A percentile compares a stretch with the other conserved stretches of the same genome.
Conservation (phyloP, 225 moss, liverwort and hornwort species). For the Neckera pumila region DNA sequence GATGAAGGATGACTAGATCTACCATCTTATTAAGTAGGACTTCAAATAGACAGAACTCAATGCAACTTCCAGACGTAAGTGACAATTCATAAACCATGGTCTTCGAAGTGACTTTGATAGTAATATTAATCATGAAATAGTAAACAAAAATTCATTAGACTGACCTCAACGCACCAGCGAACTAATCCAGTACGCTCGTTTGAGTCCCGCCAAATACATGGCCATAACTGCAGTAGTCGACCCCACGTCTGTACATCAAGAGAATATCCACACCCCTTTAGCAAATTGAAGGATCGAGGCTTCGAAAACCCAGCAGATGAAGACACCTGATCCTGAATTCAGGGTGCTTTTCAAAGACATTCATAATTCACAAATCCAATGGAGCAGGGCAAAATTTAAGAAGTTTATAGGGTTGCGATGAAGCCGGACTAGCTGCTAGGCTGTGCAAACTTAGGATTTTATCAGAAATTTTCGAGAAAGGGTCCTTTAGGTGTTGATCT, state of each 20-base stretch:
- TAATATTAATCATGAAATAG: not conserved
- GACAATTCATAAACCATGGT: not conserved
- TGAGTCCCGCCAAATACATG: not conserved
- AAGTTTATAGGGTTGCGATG: not conserved
- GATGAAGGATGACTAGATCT: not conserved
- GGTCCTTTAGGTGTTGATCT: not conserved
- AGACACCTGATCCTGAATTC: not conserved
- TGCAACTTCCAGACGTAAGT: not conserved
- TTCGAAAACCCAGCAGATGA: not conserved
- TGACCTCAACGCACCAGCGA: slow-evolving; percentile 74
- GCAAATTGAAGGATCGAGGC: not conserved
- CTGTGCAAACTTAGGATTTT: not conserved
- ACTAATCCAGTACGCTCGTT: slow-evolving; percentile 27
- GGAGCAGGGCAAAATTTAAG: not conserved
- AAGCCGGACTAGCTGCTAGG: not conserved
- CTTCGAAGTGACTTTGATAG: not conserved
- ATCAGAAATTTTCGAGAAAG: not conserved
- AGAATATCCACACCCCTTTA: not conserved
- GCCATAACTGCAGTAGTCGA: not conserved
- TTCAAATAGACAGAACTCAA: not conserved
- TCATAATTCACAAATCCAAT: not conserved
- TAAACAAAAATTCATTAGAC: slow-evolving; percentile 6
- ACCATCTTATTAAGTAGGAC: not conserved
- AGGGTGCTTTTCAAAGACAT: not conserved
- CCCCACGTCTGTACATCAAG: not conserved